phyloP scores from a whole-genome alignment of 345 rosid species.

The Salix dunnii region DNA sequence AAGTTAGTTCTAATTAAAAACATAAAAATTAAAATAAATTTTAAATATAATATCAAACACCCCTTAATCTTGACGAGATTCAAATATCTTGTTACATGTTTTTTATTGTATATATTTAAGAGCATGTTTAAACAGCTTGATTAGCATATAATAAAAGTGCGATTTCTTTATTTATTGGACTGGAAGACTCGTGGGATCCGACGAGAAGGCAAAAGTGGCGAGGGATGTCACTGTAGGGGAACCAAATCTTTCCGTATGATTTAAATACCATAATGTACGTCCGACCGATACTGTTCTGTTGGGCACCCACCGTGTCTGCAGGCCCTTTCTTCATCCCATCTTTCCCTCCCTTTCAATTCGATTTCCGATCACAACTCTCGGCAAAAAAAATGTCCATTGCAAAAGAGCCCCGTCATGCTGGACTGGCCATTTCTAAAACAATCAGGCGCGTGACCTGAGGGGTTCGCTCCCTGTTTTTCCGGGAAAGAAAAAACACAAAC shows the following conservation, averaged over 20 bases:
- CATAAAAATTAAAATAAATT: too few species aligned
- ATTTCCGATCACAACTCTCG: neutral
- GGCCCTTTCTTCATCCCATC: neutral
- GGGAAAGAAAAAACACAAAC: too few species aligned
- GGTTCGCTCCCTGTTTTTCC: too few species aligned
- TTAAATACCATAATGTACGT: neutral
- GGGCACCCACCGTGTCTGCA: neutral
- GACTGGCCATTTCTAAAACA: too few species aligned
- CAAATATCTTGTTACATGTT: too few species aligned
- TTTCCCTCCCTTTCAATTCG: neutral
- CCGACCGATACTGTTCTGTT: neutral
- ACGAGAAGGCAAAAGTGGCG: neutral
- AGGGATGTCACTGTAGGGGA: neutral
- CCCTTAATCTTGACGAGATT: too few species aligned
- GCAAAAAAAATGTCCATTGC: neutral
- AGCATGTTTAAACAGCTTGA: too few species aligned
- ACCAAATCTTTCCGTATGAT: slow-evolving; percentile 8
- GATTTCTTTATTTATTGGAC: neutral
- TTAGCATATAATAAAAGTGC: neutral
- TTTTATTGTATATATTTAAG: too few species aligned
- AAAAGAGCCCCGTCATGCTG: too few species aligned
- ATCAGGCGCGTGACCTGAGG: too few species aligned
- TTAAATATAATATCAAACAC: too few species aligned
- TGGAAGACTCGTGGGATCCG: neutral
- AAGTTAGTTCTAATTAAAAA: too few species aligned